Conservation (phyloP, 1,139 yeast species). For the Blastobotrys petasosporus region DNA sequence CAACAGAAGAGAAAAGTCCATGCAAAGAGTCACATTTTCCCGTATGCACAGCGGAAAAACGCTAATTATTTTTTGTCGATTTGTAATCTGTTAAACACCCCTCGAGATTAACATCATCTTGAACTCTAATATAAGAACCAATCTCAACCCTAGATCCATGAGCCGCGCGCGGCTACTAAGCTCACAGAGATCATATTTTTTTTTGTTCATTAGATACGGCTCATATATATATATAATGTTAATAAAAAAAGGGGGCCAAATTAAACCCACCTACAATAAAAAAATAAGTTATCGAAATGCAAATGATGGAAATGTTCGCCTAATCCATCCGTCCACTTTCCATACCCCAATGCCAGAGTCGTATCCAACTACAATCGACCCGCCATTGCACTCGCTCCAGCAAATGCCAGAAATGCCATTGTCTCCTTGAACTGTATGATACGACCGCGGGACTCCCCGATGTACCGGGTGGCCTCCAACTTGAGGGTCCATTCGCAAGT, state of each 20-base stretch:
- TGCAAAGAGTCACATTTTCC: too few relatives aligned
- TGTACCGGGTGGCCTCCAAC: constrained; percentile 5
- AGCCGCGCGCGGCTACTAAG: too few relatives aligned
- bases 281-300: not conserved
- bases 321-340: constrained; percentile 29
- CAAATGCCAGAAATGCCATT: constrained; percentile 34
- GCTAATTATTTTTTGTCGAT: too few relatives aligned
- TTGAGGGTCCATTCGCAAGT: not conserved
- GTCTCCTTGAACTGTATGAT: constrained; percentile 19
- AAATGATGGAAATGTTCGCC: constrained; percentile 27
- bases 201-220: not conserved
- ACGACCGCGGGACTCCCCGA: constrained; percentile 5
- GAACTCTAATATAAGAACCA: too few relatives aligned
- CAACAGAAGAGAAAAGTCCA: not conserved
- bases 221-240: not conserved
- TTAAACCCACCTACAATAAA: too few relatives aligned
- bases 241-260: not conserved
- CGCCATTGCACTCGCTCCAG: constrained; percentile 35
- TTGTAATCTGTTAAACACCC: too few relatives aligned
- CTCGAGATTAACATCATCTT: too few relatives aligned
- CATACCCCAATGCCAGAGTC: constrained; percentile 33
- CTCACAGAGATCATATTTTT: too few relatives aligned
- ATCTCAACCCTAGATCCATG: too few relatives aligned
- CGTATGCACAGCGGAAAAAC: too few relatives aligned
- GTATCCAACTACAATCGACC: constrained; percentile 34